Evolutionary conservation across 345 rosid genomes (phyloP).

Genomic region (Draba incana): DNA sequence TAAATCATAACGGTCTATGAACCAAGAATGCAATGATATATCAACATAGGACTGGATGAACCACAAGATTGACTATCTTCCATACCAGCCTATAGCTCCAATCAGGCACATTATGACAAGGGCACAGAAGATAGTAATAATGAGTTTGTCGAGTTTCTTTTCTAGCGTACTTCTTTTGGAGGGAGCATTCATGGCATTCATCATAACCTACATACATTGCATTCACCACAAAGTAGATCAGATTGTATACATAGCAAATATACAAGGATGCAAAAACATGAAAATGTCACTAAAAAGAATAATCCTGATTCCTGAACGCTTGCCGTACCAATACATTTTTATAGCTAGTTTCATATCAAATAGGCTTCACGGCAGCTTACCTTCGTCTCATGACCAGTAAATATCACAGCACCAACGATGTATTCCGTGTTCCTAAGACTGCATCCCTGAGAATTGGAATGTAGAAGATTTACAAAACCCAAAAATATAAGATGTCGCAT

Average conservation of each 20-base stretch:
- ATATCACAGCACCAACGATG: slow-evolving; percentile 81
- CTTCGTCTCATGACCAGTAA: slow-evolving; percentile 96
- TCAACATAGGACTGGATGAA: slow-evolving; percentile 4
- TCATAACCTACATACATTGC: slow-evolving; percentile 76
- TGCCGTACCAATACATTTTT: slow-evolving; percentile 12
- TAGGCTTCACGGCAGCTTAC: slow-evolving; percentile 48
- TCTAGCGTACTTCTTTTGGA: slow-evolving; percentile 98
- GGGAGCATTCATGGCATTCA: slow-evolving; percentile 99
- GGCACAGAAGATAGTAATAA: slow-evolving; percentile 77
- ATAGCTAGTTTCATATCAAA: slow-evolving; percentile 20
- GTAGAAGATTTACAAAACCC: slow-evolving; percentile 10
- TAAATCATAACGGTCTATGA: background rate
- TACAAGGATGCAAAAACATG: slow-evolving; percentile 11
- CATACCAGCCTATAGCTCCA: slow-evolving; percentile 87
- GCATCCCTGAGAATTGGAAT: slow-evolving; percentile 70
- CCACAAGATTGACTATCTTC: slow-evolving; percentile 21
- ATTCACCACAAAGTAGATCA: slow-evolving; percentile 33
- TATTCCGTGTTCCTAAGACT: slow-evolving; percentile 93
- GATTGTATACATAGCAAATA: background rate
- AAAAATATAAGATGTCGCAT: slow-evolving; percentile 14
- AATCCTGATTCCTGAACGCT: slow-evolving; percentile 14
- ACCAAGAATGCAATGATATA: slow-evolving; percentile 14
- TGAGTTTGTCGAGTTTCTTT: slow-evolving; percentile 97
- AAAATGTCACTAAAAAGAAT: background rate
- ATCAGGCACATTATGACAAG: slow-evolving; percentile 84